These are phyloP conservation scores for Micractinium conductrix DNA, from an alignment of 139 green algal genomes.

Conservation along the genomic window DNA sequence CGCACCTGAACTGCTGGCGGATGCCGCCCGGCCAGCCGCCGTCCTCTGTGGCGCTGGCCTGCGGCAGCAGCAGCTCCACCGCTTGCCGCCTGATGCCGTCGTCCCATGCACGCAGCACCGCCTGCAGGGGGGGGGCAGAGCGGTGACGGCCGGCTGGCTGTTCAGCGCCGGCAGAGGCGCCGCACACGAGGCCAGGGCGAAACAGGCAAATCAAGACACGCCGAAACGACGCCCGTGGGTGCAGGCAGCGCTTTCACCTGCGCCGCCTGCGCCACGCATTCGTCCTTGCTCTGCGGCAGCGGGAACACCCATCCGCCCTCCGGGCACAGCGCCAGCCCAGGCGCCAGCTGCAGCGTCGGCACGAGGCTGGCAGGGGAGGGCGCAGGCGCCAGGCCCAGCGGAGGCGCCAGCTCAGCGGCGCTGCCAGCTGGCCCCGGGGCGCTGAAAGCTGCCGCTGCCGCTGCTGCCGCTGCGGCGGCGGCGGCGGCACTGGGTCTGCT, in stretches of 20 bases:
- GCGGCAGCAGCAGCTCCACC: constrained; percentile 85
- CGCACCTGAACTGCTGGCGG: constrained; percentile 82
- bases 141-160: no score
- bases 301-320: constrained; percentile 41
- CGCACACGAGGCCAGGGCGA: no score
- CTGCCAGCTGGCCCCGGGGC: no score
- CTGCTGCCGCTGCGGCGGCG: not conserved
- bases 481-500: not conserved
- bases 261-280: constrained; percentile 34
- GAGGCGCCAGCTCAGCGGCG: not conserved
- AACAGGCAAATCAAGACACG: no score
- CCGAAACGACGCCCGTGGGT: no score
- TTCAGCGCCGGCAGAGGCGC: no score
- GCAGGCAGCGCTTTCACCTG: not conserved
- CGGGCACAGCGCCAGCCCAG: constrained; percentile 6
- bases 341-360: not conserved
- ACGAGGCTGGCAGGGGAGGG: not conserved
- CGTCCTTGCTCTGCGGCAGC: constrained; percentile 30
- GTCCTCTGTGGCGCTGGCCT: constrained; percentile 13
- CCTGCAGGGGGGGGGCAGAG: constrained; percentile 55
- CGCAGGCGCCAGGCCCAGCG: not conserved
- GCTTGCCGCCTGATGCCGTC: constrained; percentile 65
- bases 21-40: constrained; percentile 82
- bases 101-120: constrained; percentile 68
- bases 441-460: no score